Evolutionary conservation across 306 rosid genomes (phyloP).

Genomic region (Quercus berberidifolia): DNA sequence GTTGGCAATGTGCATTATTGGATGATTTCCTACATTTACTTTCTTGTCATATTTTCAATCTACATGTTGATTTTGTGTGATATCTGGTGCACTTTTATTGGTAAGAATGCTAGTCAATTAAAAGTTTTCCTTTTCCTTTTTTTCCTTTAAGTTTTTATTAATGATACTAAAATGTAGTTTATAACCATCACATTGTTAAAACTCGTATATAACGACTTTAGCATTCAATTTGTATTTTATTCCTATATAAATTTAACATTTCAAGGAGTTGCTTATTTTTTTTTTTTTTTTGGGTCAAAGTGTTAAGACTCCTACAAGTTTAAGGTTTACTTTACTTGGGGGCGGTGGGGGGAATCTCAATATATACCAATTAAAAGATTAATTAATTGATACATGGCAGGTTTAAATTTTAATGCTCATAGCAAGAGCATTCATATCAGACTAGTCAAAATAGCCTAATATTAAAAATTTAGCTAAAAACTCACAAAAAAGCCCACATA

Average conservation of each 20-base stretch:
- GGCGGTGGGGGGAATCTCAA: too few relatives aligned
- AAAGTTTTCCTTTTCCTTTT: constrained; percentile 1
- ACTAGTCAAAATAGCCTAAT: too few relatives aligned
- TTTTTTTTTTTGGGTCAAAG: constrained; percentile 31
- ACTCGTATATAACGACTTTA: constrained; percentile 73
- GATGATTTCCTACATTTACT: constrained; percentile 71
- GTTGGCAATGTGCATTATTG: constrained; percentile 88
- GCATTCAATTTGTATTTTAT: constrained; percentile 74
- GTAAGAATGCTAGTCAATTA: constrained; percentile 28
- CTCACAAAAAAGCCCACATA: too few relatives aligned
- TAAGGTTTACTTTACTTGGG: constrained; percentile 3
- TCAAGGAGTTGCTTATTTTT: constrained; percentile 41
- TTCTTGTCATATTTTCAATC: constrained; percentile 50
- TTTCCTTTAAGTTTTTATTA: too few relatives aligned
- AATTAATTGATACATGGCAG: constrained; percentile 15
- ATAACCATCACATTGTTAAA: constrained; percentile 57
- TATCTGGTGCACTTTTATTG: constrained; percentile 66
- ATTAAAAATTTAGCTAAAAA: too few relatives aligned
- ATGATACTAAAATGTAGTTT: neutral
- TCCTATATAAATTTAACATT: constrained; percentile 87
- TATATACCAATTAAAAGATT: neutral
- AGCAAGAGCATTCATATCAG: constrained; percentile 65
- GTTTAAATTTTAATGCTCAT: constrained; percentile 15
- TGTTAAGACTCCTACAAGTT: constrained; percentile 86
- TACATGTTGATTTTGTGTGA: constrained; percentile 69